Conservation (phyloP, 495 filamentous ascomycete genomes). For the Daldinia concentrica region DNA sequence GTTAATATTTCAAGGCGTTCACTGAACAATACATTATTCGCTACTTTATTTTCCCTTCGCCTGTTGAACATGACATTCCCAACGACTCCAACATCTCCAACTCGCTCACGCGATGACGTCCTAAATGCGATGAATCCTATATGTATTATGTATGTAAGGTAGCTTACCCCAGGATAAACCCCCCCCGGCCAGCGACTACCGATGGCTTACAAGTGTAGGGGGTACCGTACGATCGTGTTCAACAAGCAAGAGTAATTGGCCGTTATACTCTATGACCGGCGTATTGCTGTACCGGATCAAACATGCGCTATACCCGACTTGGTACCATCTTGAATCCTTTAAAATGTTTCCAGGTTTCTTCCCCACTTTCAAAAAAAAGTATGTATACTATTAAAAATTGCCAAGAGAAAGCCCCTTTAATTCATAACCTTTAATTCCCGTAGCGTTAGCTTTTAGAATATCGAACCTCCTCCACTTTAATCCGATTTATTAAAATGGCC, state of each 20-base stretch:
- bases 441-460: not conserved
- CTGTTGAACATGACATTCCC: not conserved
- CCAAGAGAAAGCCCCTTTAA: not conserved
- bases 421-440: not conserved
- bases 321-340: slow-evolving; percentile 2
- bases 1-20: not conserved
- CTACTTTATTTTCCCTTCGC: not conserved
- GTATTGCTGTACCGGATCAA: not conserved
- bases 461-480: not conserved
- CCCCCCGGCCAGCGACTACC: not conserved
- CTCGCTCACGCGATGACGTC: not conserved
- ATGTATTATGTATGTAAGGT: not conserved
- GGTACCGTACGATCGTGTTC: not conserved
- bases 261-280: not conserved
- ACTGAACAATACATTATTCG: not conserved
- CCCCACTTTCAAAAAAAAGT: not conserved
- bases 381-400: not conserved
- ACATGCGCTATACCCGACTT: not conserved
- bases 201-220: not conserved
- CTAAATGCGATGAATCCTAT: not conserved
- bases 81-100: slow-evolving; percentile 1
- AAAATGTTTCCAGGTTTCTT: not conserved
- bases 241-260: not conserved
- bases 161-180: not conserved
- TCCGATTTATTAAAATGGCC: not conserved